phyloP scores from a whole-genome alignment of 2,329 filamentous ascomycete species.

The Aspergillus ustus region DNA sequence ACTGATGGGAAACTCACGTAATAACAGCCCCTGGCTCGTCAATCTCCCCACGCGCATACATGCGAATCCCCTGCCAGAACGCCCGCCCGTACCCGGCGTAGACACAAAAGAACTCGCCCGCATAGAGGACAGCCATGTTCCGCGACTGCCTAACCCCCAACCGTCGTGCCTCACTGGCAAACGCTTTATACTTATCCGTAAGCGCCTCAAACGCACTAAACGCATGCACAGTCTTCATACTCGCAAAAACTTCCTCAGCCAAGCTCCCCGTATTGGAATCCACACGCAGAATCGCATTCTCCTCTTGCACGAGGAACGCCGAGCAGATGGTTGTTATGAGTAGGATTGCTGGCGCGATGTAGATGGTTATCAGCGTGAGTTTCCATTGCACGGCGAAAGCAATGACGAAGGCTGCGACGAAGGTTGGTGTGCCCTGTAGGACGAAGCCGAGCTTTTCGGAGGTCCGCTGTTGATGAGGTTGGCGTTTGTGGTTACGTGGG shows the following conservation, averaged over 20 bases:
- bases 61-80: conserved; percentile 85
- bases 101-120: conserved; percentile 78
- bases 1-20: conserved; percentile 50
- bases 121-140: conserved; percentile 76
- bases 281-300: conserved; percentile 74
- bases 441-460: conserved; percentile 86
- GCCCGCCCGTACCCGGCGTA: conserved; percentile 86
- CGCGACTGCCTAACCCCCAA: conserved; percentile 78
- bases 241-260: conserved; percentile 18
- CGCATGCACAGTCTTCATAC: conserved; percentile 28
- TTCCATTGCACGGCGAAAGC: conserved; percentile 93
- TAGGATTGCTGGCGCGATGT: conserved; percentile 78
- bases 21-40: conserved; percentile 69
- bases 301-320: conserved; percentile 76
- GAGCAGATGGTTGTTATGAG: conserved; percentile 75
- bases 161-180: conserved; percentile 65
- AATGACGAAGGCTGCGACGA: conserved; percentile 86
- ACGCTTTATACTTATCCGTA: conserved; percentile 24
- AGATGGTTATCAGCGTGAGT: conserved; percentile 82
- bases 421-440: conserved; percentile 76
- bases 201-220: conserved; percentile 26
- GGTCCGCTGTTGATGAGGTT: conserved; percentile 87
- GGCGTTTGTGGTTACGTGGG: conserved; percentile 90
- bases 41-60: conserved; percentile 69
- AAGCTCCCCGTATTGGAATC: conserved; percentile 53